Conservation (phyloP, 2,329 filamentous ascomycete species). For the Aspergillus persii region DNA sequence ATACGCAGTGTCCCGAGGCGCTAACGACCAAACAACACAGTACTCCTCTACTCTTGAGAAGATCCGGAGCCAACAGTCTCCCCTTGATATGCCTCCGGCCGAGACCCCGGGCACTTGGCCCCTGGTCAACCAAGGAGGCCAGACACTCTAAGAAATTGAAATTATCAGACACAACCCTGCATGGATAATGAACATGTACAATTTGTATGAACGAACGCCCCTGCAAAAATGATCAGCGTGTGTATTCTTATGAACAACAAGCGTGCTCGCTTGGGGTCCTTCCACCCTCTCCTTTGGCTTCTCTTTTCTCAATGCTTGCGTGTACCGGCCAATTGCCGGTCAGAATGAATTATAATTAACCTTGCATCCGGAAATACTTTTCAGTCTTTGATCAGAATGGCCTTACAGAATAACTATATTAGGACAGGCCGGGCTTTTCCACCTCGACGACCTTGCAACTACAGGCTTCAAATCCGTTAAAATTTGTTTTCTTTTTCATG, state of each 20-base stretch:
- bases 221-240: neutral
- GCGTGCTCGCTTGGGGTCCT: neutral
- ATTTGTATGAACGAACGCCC: neutral
- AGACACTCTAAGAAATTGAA: constrained; percentile 12
- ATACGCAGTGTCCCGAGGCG: neutral
- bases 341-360: neutral
- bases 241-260: neutral
- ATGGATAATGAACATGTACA: neutral
- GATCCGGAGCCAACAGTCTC: constrained; percentile 15
- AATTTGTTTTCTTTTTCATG: neutral
- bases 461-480: neutral
- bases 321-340: neutral
- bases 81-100: neutral
- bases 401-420: neutral
- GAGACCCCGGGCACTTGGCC: neutral
- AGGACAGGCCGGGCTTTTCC: neutral
- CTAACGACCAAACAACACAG: constrained; percentile 22
- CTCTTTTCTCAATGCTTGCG: neutral
- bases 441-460: neutral
- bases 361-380: neutral
- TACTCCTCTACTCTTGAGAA: constrained; percentile 31
- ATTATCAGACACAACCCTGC: neutral
- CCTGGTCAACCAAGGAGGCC: constrained; percentile 23
- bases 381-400: neutral
- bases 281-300: neutral